Evolutionary conservation across 768 basidiomycete species (phyloP), one percentile per base, ranked within the genome.

Genomic region (Agrocybe praecox): DNA sequence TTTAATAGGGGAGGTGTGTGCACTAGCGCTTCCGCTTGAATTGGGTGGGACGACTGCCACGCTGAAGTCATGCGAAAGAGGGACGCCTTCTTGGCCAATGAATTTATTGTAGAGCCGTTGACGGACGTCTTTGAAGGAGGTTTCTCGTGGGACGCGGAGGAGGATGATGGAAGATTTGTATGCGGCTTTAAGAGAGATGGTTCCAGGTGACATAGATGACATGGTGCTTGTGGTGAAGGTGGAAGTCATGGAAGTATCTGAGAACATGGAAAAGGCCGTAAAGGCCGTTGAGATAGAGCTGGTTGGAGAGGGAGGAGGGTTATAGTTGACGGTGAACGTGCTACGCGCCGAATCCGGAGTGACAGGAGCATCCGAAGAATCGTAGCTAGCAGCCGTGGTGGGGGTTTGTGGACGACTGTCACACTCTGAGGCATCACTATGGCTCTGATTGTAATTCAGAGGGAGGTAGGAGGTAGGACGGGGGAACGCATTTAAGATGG

Each of bases 181-280:
- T 44, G 79, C 79, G 5, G 84, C 90, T 72, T 92, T 92, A 74
- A 91, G 79, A 1, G 79, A 74, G 46, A 89, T 62, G 22, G 68
- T 51, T 57, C 62, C 71, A n/a, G 71, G 68, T 17, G 68, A 62
- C 18, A 72, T 65, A n/a, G 71, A 67, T 15, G 68, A 62, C 18
- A 72, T 65, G 11, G 72, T 66, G 10, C 69, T 63, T 26, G 70
- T 67, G 4, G 61, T 59, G 22, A 68, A 65, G 23, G 69, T 62
- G 21, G 26, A 29, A 29, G 65, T 66, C 15, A 71, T 49, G 9
- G 53, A 52, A 33, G 56, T 46, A 29, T 49, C 40, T 29, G 56
- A 46, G 23, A 32, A 40, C 17, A 50, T 57, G 26, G 56, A 57
- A 17, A 44, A 32, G 23, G 46, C 46, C 17, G 51, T 58, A 59